Evolutionary conservation across 1,284 basidiomycete genomes (phyloP).

Genomic region (Rhodotorula sp.): DNA sequence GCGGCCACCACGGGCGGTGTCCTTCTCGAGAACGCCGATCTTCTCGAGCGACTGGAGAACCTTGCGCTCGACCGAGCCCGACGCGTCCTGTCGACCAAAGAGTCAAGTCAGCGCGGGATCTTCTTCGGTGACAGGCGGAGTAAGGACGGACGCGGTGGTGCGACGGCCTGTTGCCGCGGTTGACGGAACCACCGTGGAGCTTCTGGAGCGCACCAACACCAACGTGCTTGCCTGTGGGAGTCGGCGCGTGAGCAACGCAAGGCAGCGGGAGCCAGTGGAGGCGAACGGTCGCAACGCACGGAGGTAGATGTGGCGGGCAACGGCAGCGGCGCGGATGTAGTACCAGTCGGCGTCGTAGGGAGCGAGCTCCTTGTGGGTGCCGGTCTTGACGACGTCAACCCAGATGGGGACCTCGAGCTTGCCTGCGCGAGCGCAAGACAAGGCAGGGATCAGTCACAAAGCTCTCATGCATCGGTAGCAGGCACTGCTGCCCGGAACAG

Average conservation of each 20-base stretch:
- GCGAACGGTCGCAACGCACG: constrained; percentile 47
- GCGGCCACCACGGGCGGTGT: constrained; percentile 86
- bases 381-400: constrained; percentile 99
- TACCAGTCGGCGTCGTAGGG: constrained; percentile 99
- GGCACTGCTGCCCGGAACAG: neutral
- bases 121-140: no score
- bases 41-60: constrained; percentile 75
- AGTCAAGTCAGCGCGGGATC: no score
- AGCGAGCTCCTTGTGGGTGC: constrained; percentile 94
- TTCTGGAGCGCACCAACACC: constrained; percentile 94
- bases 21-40: constrained; percentile 94
- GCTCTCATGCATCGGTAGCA: neutral
- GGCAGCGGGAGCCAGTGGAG: neutral
- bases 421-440: constrained; percentile 52
- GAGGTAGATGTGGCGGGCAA: constrained; percentile 99
- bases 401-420: constrained; percentile 98
- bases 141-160: constrained; percentile 66
- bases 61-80: constrained; percentile 58
- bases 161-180: constrained; percentile 90
- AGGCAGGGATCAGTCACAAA: neutral
- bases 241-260: no score
- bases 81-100: constrained; percentile 58
- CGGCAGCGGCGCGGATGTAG: constrained; percentile 95
- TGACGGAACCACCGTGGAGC: constrained; percentile 94
- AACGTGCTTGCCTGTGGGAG: constrained; percentile 75